A percentile compares a stretch with the other conserved stretches of the same genome.
These are phyloP conservation scores for Blastobotrys robertii DNA, from an alignment of 805 yeast genomes.

Conservation along the genomic window DNA sequence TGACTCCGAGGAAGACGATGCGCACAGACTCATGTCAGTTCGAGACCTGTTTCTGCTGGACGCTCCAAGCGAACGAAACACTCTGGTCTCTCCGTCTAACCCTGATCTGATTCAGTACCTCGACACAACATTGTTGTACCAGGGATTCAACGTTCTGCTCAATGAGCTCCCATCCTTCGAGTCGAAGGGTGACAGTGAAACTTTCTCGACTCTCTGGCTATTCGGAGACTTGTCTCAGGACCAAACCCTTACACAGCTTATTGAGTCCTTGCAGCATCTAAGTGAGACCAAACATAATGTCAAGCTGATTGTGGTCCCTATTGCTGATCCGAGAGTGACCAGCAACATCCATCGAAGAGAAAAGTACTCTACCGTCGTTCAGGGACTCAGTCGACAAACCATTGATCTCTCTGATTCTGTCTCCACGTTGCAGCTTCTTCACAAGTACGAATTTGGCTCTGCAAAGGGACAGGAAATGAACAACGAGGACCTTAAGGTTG, in stretches of 20 bases:
- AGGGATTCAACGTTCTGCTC: neutral
- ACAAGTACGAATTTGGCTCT: no score
- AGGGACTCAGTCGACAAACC: no score
- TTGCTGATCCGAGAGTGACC: neutral
- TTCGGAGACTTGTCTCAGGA: constrained; percentile 45
- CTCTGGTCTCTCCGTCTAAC: constrained; percentile 42
- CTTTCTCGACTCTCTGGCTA: constrained; percentile 35
- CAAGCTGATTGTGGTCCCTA: constrained; percentile 7
- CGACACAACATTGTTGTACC: constrained; percentile 8
- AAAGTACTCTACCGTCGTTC: no score
- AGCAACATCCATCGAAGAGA: neutral
- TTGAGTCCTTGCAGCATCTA: constrained; percentile 26
- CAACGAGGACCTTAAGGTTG: no score
- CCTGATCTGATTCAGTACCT: constrained; percentile 26
- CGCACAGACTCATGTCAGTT: constrained; percentile 18
- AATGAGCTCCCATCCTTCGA: constrained; percentile 5
- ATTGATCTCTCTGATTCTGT: no score
- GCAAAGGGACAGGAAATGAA: no score
- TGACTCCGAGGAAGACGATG: constrained; percentile 13
- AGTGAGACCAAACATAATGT: constrained; percentile 2
- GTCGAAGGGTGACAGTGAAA: constrained; percentile 10
- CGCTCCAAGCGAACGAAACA: constrained; percentile 38
- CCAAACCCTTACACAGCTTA: constrained; percentile 36
- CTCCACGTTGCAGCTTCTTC: no score
- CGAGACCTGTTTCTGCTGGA: constrained; percentile 34